Conservation (phyloP, 2,329 filamentous ascomycete species). For the Paraconiothyrium brasiliense region DNA sequence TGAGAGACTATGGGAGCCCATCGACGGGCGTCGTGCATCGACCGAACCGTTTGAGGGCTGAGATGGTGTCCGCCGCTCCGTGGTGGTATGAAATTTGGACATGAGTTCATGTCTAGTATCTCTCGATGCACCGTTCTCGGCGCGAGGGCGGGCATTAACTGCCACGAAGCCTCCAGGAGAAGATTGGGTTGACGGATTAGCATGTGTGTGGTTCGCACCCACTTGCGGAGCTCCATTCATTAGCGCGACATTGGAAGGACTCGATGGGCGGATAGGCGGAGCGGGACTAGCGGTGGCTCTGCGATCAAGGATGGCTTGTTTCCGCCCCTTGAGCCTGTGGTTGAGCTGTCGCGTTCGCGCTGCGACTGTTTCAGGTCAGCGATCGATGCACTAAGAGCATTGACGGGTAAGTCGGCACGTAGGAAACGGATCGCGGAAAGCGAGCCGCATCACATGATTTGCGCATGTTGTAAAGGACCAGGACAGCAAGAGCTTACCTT, state of each 20-base stretch:
- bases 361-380: conserved; percentile 60
- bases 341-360: conserved; percentile 80
- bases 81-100: conserved; percentile 69
- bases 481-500: conserved; percentile 59
- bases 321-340: conserved; percentile 78
- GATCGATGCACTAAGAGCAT: conserved; percentile 4
- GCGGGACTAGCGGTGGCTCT: conserved; percentile 61
- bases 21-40: conserved; percentile 41
- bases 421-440: not conserved
- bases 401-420: conserved; percentile 9
- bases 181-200: conserved; percentile 34
- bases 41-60: conserved; percentile 35
- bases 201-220: conserved; percentile 39
- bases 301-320: conserved; percentile 74
- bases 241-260: conserved; percentile 53
- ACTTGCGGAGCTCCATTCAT: conserved; percentile 51
- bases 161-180: conserved; percentile 66
- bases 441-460: not conserved
- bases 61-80: conserved; percentile 56
- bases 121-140: conserved; percentile 63
- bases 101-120: conserved; percentile 68
- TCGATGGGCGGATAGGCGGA: conserved; percentile 46
- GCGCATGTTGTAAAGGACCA: not conserved
- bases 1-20: conserved; percentile 33
- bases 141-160: conserved; percentile 63